These are phyloP conservation scores for Leccinellum rugosiceps DNA, from an alignment of 768 basidiomycete genomes.

Conservation along the genomic window DNA sequence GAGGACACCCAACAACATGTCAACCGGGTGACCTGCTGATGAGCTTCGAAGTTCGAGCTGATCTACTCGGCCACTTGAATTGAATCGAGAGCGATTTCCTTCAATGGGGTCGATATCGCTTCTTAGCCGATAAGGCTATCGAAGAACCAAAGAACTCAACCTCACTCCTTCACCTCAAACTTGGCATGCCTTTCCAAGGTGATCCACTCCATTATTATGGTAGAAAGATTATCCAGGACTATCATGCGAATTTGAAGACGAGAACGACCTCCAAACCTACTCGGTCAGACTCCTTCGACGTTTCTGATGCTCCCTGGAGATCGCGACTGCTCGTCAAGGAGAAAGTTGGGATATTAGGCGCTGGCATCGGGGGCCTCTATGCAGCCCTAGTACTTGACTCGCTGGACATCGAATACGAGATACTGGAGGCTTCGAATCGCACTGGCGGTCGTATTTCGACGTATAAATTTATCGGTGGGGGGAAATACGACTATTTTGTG, in stretches of 20 bases:
- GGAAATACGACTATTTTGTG: constrained; percentile 36
- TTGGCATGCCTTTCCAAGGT: constrained; percentile 5
- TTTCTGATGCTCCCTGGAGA: background rate
- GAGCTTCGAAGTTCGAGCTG: too few relatives aligned
- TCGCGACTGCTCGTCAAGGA: background rate
- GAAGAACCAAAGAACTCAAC: background rate
- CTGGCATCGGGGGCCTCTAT: constrained; percentile 36
- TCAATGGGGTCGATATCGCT: too few relatives aligned
- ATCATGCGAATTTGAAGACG: background rate
- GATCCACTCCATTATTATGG: constrained; percentile 9
- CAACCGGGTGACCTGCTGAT: too few relatives aligned
- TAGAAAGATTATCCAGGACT: constrained; percentile 10
- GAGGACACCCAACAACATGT: too few relatives aligned
- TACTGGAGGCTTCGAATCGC: constrained; percentile 40
- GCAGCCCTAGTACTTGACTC: constrained; percentile 43
- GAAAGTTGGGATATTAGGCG: constrained; percentile 22
- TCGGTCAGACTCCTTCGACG: too few relatives aligned
- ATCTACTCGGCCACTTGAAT: too few relatives aligned
- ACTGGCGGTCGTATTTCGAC: constrained; percentile 45
- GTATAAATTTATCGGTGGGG: constrained; percentile 34
- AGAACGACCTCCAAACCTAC: background rate
- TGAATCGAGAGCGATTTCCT: too few relatives aligned
- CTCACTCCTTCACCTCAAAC: background rate
- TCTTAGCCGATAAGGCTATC: too few relatives aligned
- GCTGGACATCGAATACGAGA: constrained; percentile 41